Conservation (phyloP, 768 basidiomycete genomes). For the Coprinellus aureogranulatus region DNA sequence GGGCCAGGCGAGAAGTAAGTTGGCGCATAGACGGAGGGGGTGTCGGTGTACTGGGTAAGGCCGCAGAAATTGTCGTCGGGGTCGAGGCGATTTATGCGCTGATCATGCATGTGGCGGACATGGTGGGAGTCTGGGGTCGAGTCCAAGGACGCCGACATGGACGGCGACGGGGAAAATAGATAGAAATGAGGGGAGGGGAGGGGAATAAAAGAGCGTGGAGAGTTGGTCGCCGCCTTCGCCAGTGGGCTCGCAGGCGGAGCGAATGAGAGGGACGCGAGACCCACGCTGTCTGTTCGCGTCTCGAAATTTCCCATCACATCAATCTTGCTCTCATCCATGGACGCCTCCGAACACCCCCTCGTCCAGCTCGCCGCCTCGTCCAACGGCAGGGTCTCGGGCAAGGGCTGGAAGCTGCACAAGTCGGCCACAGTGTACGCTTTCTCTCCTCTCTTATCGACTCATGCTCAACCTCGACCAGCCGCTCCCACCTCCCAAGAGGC, state of each 20-base stretch:
- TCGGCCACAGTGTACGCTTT: constrained; percentile 47
- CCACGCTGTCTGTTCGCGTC: background rate
- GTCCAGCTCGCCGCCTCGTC: constrained; percentile 53
- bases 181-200: constrained; percentile 10
- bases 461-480: constrained; percentile 39
- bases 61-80: constrained; percentile 50
- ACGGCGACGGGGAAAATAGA: constrained; percentile 7
- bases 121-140: constrained; percentile 40
- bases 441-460: background rate
- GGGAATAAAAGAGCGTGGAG: constrained; percentile 6
- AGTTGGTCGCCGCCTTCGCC: background rate
- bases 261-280: background rate
- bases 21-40: constrained; percentile 68
- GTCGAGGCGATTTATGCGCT: constrained; percentile 50
- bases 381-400: constrained; percentile 66
- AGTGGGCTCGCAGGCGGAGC: background rate
- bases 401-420: constrained; percentile 60
- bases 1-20: constrained; percentile 53
- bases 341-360: constrained; percentile 24
- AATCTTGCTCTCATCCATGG: constrained; percentile 15
- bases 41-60: constrained; percentile 58
- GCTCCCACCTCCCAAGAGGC: constrained; percentile 63
- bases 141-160: constrained; percentile 43
- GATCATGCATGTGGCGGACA: constrained; percentile 51
- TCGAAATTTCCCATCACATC: constrained; percentile 8